These are phyloP conservation scores for Metarhizium rileyi DNA, from an alignment of 2,329 filamentous ascomycete genomes.

Conservation along the genomic window DNA sequence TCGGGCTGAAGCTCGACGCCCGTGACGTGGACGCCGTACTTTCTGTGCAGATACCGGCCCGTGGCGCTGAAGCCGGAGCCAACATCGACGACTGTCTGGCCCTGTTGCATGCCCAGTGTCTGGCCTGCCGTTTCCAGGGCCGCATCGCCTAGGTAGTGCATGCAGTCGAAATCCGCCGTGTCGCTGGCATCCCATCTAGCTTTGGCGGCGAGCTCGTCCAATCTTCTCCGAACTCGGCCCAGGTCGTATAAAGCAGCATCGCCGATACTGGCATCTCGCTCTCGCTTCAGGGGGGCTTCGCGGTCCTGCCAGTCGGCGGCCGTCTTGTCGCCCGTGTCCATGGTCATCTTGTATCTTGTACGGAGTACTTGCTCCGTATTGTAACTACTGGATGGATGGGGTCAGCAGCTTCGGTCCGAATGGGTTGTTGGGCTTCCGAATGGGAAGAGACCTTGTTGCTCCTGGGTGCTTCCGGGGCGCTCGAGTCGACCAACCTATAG, in stretches of 20 bases:
- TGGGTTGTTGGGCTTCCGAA: no score
- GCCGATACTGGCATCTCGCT: not conserved
- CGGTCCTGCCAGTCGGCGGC: no score
- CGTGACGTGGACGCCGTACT: not conserved
- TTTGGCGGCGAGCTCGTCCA: not conserved
- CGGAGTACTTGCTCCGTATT: no score
- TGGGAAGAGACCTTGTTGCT: no score
- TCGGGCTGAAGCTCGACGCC: not conserved
- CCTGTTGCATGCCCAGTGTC: not conserved
- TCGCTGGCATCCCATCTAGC: not conserved
- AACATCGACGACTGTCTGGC: not conserved
- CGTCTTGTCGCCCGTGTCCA: no score
- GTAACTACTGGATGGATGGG: no score
- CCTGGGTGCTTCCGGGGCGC: no score
- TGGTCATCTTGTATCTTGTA: no score
- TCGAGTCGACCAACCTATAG: no score
- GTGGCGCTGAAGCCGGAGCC: not conserved
- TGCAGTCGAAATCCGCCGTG: not conserved
- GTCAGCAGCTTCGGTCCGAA: no score
- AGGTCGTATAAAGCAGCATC: not conserved
- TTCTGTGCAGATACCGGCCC: not conserved
- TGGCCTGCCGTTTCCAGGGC: not conserved
- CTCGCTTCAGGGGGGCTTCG: not conserved
- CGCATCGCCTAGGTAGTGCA: not conserved
- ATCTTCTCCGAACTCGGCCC: not conserved